phyloP scores from a whole-genome alignment of 2,329 filamentous ascomycete genomes.

The Verticillium albo-atrum region DNA sequence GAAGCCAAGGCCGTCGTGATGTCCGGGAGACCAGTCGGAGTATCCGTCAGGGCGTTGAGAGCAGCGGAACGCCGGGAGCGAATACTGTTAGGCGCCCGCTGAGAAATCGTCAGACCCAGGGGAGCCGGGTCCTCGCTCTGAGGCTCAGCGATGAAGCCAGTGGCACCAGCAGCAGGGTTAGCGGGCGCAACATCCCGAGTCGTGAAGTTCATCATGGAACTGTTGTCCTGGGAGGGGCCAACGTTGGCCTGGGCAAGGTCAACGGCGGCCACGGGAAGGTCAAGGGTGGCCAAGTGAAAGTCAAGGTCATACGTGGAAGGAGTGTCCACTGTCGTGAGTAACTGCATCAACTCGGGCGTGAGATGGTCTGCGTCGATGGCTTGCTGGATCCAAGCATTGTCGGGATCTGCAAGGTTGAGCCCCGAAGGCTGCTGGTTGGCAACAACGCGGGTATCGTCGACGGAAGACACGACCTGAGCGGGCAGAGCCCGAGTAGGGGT shows the following conservation, averaged over 20 bases:
- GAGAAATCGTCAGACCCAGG: not conserved
- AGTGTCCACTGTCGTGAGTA: not conserved
- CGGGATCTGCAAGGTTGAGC: not conserved
- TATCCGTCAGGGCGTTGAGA: not conserved
- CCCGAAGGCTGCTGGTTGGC: not conserved
- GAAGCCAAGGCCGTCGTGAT: slow-evolving; percentile 28
- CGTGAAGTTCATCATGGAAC: not conserved
- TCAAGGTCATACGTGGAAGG: too few species aligned
- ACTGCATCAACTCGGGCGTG: not conserved
- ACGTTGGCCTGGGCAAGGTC: not conserved
- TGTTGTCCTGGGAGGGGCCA: not conserved
- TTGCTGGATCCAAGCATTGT: not conserved
- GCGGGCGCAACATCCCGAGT: not conserved
- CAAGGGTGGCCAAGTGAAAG: too few species aligned
- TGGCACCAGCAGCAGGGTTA: not conserved
- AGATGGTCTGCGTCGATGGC: not conserved
- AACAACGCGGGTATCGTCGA: too few species aligned
- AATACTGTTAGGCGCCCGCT: not conserved
- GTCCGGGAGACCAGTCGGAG: slow-evolving; percentile 24
- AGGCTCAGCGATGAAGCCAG: not conserved
- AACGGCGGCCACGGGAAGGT: too few species aligned
- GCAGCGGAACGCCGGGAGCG: not conserved
- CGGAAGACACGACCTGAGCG: not conserved
- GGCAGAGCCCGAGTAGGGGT: not conserved
- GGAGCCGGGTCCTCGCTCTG: not conserved